phyloP scores from a whole-genome alignment of 2,329 filamentous ascomycete genomes.

The Diplodia mutila region DNA sequence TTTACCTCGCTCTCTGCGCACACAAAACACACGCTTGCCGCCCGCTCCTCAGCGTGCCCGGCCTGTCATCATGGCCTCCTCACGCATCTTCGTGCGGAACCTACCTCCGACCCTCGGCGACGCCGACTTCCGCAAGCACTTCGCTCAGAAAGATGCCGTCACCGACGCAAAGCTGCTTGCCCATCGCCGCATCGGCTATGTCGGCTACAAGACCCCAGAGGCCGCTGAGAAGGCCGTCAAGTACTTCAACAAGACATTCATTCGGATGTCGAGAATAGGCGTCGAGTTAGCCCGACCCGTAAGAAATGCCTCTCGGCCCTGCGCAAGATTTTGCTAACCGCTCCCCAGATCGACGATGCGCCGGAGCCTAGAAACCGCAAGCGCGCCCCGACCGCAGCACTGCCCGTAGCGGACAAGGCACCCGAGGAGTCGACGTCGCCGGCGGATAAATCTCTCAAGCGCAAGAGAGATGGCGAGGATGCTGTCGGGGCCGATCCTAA shows the following conservation, averaged over 20 bases:
- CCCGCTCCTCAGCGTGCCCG: not conserved
- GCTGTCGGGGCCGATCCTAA: slow-evolving; percentile 68
- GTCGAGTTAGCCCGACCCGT: slow-evolving; percentile 88
- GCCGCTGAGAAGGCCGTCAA: slow-evolving; percentile 83
- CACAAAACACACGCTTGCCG: slow-evolving; percentile 10
- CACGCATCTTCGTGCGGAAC: slow-evolving; percentile 71
- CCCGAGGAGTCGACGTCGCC: slow-evolving; percentile 31
- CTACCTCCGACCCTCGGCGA: slow-evolving; percentile 85
- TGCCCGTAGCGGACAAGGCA: not conserved
- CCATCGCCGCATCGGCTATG: slow-evolving; percentile 88
- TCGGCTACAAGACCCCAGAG: slow-evolving; percentile 84
- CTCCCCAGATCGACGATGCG: slow-evolving; percentile 22
- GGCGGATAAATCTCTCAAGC: slow-evolving; percentile 58
- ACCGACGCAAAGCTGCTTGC: slow-evolving; percentile 93
- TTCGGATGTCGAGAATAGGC: slow-evolving; percentile 91
- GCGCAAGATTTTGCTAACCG: slow-evolving; percentile 21
- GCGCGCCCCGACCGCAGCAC: slow-evolving; percentile 13
- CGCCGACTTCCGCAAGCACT: slow-evolving; percentile 86
- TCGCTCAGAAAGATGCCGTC: slow-evolving; percentile 74
- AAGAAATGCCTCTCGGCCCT: slow-evolving; percentile 36
- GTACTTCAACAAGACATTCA: slow-evolving; percentile 94
- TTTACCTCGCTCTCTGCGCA: slow-evolving; percentile 19
- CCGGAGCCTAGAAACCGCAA: slow-evolving; percentile 19
- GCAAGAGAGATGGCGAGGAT: slow-evolving; percentile 64
- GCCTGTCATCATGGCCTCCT: slow-evolving; percentile 65